Evolutionary conservation across 768 basidiomycete species (phyloP).

Genomic region (Leccinum incarnatum): DNA sequence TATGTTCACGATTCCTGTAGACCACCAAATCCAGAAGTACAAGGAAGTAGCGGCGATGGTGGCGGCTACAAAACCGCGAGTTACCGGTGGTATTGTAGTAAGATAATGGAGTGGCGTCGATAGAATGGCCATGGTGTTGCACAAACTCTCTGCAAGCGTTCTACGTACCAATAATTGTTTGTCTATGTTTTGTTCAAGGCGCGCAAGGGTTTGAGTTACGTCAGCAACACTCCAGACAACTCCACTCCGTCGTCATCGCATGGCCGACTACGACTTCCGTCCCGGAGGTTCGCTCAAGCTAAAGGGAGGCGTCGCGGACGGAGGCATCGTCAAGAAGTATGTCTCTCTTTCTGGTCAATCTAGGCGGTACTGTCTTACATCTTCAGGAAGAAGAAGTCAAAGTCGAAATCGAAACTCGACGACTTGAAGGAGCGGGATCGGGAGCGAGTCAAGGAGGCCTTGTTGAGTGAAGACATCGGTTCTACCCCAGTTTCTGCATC

Average conservation of each 20-base stretch:
- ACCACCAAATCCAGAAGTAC: conserved; percentile 66
- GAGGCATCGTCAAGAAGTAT: conserved; percentile 82
- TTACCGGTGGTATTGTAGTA: conserved; percentile 74
- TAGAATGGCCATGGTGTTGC: conserved; percentile 63
- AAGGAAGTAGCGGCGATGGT: conserved; percentile 57
- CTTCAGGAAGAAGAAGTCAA: conserved; percentile 78
- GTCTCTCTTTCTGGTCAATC: conserved; percentile 20
- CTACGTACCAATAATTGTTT: conserved; percentile 17
- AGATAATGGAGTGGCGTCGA: conserved; percentile 68
- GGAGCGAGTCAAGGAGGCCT: conserved; percentile 46
- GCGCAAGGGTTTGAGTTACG: conserved; percentile 24
- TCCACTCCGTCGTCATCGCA: conserved; percentile 31
- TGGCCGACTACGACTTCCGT: conserved; percentile 84
- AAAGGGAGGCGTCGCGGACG: conserved; percentile 78
- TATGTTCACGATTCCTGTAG: conserved; percentile 39
- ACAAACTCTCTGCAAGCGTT: neutral
- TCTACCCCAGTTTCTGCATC: conserved; percentile 43
- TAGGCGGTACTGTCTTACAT: conserved; percentile 8
- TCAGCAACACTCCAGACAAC: conserved; percentile 23
- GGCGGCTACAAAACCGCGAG: conserved; percentile 64
- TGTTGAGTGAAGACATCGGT: conserved; percentile 47
- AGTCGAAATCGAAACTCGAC: conserved; percentile 61
- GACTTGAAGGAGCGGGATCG: conserved; percentile 43
- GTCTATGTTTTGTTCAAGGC: conserved; percentile 20
- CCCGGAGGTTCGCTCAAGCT: conserved; percentile 88